These are phyloP conservation scores for Postia placenta DNA, from an alignment of 768 basidiomycete genomes.

Conservation along the genomic window DNA sequence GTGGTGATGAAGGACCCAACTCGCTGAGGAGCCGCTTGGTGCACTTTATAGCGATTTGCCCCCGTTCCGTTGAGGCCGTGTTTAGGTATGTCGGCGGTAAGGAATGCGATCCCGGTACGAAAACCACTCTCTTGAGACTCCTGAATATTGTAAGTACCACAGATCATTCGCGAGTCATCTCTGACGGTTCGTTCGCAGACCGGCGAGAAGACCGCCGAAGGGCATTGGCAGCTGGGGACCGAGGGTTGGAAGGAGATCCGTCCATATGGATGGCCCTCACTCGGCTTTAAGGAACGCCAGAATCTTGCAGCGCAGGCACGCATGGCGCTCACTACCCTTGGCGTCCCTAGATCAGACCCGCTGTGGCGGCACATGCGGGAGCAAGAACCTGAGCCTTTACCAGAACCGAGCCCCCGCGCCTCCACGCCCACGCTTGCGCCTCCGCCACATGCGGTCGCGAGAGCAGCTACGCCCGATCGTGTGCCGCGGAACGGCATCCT, in stretches of 20 bases:
- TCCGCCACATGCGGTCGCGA: constrained; percentile 1
- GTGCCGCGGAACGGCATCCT: constrained; percentile 39
- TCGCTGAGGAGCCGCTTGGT: constrained; percentile 39
- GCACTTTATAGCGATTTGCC: constrained; percentile 46
- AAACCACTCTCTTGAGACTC: no score
- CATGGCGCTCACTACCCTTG: constrained; percentile 38
- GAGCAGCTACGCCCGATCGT: constrained; percentile 3
- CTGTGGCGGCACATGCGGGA: constrained; percentile 53
- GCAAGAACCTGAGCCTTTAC: constrained; percentile 19
- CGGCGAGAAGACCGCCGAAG: no score
- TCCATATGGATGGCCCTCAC: constrained; percentile 54
- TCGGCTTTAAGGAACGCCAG: constrained; percentile 42
- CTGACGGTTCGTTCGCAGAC: no score
- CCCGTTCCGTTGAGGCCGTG: constrained; percentile 34
- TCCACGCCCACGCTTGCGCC: neutral
- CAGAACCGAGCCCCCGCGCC: no score
- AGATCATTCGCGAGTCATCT: no score
- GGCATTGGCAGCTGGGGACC: constrained; percentile 54
- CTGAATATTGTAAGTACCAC: no score
- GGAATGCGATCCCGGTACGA: constrained; percentile 26
- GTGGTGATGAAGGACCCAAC: constrained; percentile 6
- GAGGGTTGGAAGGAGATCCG: constrained; percentile 63
- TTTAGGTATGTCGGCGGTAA: constrained; percentile 40
- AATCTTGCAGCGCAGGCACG: constrained; percentile 49
- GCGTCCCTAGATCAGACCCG: constrained; percentile 54